Evolutionary conservation across 805 yeast species (phyloP).

Genomic region (Starmerella potacharoeniae): DNA sequence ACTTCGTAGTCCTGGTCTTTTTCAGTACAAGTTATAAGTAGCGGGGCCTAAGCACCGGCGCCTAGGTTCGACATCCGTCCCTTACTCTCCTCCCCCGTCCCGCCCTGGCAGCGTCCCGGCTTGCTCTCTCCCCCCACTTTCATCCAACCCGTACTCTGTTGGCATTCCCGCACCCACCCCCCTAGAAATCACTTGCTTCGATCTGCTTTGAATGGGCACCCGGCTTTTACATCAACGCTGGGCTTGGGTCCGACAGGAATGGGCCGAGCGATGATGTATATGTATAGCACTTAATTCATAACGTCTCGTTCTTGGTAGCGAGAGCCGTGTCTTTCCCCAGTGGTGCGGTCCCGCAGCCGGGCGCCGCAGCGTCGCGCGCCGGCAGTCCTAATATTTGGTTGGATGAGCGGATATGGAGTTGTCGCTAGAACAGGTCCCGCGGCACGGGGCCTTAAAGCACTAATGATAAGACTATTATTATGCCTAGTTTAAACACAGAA

Average conservation of each 20-base stretch:
- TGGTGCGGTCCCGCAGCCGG: no score
- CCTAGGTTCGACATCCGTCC: background rate
- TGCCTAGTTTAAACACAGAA: no score
- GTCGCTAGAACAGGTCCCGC: no score
- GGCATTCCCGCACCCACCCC: background rate
- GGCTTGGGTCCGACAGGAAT: background rate
- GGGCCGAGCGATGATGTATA: constrained; percentile 3
- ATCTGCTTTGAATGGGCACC: background rate
- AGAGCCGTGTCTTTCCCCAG: background rate
- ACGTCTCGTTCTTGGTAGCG: background rate
- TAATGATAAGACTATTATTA: no score
- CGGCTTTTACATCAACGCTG: background rate
- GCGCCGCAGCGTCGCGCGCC: no score
- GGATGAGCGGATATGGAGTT: no score
- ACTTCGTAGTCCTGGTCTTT: background rate
- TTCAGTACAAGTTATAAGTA: background rate
- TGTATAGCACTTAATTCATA: constrained; percentile 4
- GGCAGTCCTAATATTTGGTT: no score
- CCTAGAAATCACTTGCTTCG: background rate
- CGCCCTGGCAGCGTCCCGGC: background rate
- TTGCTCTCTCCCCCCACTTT: background rate
- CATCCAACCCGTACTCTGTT: background rate
- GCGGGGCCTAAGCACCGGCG: background rate
- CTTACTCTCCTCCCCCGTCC: background rate
- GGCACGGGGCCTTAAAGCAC: no score